These are phyloP conservation scores for Fusarium vanettenii DNA, from an alignment of 2,329 filamentous ascomycete genomes.

Conservation along the genomic window DNA sequence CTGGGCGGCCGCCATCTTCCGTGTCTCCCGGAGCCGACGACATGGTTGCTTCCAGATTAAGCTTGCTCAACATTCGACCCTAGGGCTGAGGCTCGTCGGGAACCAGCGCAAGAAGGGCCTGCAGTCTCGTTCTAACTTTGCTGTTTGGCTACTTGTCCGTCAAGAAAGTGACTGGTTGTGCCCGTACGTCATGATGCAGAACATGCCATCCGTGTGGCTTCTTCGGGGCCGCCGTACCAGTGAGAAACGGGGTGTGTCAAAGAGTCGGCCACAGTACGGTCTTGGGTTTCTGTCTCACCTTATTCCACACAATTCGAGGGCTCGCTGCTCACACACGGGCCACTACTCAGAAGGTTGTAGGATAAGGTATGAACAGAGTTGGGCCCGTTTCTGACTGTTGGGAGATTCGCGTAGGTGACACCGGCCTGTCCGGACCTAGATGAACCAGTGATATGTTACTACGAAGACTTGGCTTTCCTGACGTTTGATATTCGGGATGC, in stretches of 20 bases:
- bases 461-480: not conserved
- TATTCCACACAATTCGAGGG: not conserved
- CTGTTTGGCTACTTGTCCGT: not conserved
- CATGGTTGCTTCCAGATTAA: slow-evolving; percentile 9
- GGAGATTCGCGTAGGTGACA: not conserved
- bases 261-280: not conserved
- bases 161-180: not conserved
- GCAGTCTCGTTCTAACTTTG: not conserved
- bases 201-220: not conserved
- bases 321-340: not conserved
- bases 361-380: slow-evolving; percentile 24
- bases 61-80: slow-evolving; percentile 2
- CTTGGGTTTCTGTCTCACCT: not conserved
- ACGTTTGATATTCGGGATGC: not conserved
- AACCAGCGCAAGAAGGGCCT: not conserved
- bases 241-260: not conserved
- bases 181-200: slow-evolving; percentile 2
- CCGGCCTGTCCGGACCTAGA: not conserved
- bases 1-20: slow-evolving; percentile 23
- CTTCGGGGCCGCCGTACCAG: not conserved
- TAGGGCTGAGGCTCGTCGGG: slow-evolving; percentile 3
- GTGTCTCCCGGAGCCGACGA: slow-evolving; percentile 28
- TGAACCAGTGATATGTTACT: not conserved
- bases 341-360: not conserved
- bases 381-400: slow-evolving; percentile 11